These are phyloP conservation scores for Zygosaccharomyces bisporus DNA, from an alignment of 805 yeast genomes.

Conservation along the genomic window DNA sequence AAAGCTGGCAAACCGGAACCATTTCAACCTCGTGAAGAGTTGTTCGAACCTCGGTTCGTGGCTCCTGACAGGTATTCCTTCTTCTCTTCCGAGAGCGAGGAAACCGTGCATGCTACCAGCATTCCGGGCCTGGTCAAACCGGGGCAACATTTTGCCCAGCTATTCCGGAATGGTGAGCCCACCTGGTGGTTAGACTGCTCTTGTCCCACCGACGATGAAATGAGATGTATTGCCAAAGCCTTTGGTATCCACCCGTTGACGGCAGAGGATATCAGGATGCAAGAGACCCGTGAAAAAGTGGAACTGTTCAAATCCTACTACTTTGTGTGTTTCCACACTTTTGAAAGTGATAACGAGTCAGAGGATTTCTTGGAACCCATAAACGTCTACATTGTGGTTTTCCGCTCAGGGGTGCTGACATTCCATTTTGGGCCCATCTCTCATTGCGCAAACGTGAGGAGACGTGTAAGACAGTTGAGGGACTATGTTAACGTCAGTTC, in stretches of 20 bases:
- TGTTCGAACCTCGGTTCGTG: slow-evolving; percentile 13
- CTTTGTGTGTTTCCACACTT: slow-evolving; percentile 95
- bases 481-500: slow-evolving; percentile 75
- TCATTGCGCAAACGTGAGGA: slow-evolving; percentile 72
- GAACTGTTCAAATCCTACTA: slow-evolving; percentile 87
- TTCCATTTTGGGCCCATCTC: slow-evolving; percentile 66
- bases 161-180: slow-evolving; percentile 68
- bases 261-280: slow-evolving; percentile 94
- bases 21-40: slow-evolving; percentile 2
- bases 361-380: slow-evolving; percentile 82
- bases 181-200: slow-evolving; percentile 96
- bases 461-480: slow-evolving; percentile 75
- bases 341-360: slow-evolving; percentile 75
- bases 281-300: slow-evolving; percentile 95
- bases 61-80: slow-evolving; percentile 80
- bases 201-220: slow-evolving; percentile 92
- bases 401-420: slow-evolving; percentile 61
- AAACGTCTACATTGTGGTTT: slow-evolving; percentile 69
- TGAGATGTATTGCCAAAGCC: slow-evolving; percentile 87
- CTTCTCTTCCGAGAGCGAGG: slow-evolving; percentile 76
- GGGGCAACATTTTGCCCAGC: slow-evolving; percentile 59
- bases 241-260: slow-evolving; percentile 98
- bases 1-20: slow-evolving; percentile 6
- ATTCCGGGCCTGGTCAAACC: slow-evolving; percentile 70
- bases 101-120: slow-evolving; percentile 86